These are phyloP conservation scores for Plantago coronopus DNA, from an alignment of 305 asterid genomes.

Conservation along the genomic window DNA sequence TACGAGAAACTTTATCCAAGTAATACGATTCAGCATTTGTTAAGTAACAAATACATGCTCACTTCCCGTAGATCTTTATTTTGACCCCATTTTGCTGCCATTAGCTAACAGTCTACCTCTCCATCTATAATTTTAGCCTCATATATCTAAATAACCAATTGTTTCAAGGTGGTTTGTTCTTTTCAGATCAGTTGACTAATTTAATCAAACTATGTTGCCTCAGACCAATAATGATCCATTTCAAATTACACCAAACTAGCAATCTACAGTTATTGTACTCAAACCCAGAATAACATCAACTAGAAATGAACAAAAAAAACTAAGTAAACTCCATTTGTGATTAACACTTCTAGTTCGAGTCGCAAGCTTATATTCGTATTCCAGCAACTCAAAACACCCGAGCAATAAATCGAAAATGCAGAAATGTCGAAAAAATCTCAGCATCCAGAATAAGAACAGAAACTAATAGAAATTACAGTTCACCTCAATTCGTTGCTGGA, in stretches of 20 bases:
- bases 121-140: background rate
- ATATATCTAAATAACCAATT: too few species aligned
- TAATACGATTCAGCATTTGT: slow-evolving; percentile 1
- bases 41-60: slow-evolving; percentile 4
- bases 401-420: background rate
- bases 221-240: too few species aligned
- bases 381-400: background rate
- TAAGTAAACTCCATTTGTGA: too few species aligned
- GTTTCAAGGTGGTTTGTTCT: too few species aligned
- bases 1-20: slow-evolving; percentile 17
- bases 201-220: too few species aligned
- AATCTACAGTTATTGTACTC: too few species aligned
- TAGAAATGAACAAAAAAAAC: too few species aligned
- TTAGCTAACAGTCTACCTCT: slow-evolving; percentile 11
- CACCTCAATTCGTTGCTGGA: slow-evolving; percentile 45
- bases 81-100: background rate
- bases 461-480: background rate
- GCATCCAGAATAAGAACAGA: background rate
- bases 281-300: too few species aligned
- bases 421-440: background rate
- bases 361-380: too few species aligned
- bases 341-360: too few species aligned
- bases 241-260: too few species aligned
- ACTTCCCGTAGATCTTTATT: background rate
- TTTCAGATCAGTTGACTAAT: too few species aligned